Evolutionary conservation across 1,284 basidiomycete genomes (phyloP), one percentile per base, ranked within the genome.

Genomic region (Amylostereum areolatum): DNA sequence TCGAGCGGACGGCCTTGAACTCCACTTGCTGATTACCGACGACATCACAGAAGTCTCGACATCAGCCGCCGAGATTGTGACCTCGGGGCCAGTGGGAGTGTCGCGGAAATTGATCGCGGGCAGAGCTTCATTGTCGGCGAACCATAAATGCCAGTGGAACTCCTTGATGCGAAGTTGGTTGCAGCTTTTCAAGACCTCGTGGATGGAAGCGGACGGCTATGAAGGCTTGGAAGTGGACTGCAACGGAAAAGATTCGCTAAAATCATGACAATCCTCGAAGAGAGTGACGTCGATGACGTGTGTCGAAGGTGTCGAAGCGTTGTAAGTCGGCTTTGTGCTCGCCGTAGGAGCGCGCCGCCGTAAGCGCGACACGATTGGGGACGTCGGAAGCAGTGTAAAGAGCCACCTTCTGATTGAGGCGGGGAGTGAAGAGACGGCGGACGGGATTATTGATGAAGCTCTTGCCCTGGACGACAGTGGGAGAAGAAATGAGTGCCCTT

Each of bases 131-230:
- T 90, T 76, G 62, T 92, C 90, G 42, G 93, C 90, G 64, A 93
- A 95, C 95, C 94, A 97, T 33, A 97, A 71, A 63, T 85, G 85
- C 94, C 95, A 98, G 75, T 97, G 96, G 65, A 95, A 95, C 59
- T 87, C 80, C 73, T 98, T 98, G 76, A 99, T 97, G 55, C 91
- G 83, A n/a, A n/a, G n/a, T 57, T 77, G 77, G 73, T 96, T 97
- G 60, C 96, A 88, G 55, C 82, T 90, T 11, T 82, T 77, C 28
- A 84, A 80, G 56, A 95, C 72, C 66, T 99, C 96, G 64, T 97
- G 95, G 59, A 98, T 94, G 30, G 95, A 93, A 4, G 92, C 90
- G 58, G 79, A 97, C 37, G 92, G 92, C 71, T 86, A 85, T 24
- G 89, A 84, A 11, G 95, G 93, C 61, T 87, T 83, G 73, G 97